These are phyloP conservation scores for Yamadazyma songkhlaensis DNA, from an alignment of 1,139 yeast species.

Conservation along the genomic window DNA sequence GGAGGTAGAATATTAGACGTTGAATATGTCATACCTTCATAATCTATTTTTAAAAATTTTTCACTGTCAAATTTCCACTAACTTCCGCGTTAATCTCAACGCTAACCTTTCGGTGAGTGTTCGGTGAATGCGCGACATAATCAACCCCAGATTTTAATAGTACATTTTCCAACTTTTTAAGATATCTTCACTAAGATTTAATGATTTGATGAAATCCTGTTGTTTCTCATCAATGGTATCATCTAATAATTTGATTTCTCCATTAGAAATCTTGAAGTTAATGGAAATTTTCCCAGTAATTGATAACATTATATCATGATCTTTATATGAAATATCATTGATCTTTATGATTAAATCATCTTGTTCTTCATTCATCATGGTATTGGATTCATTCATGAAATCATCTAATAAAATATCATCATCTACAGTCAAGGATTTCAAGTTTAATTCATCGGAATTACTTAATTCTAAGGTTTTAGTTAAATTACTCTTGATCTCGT, in stretches of 20 bases:
- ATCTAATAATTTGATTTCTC: conserved; percentile 18
- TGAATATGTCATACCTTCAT: conserved; percentile 8
- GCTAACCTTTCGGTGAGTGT: no score
- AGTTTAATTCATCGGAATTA: conserved; percentile 10
- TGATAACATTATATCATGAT: conserved; percentile 21
- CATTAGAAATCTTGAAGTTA: conserved; percentile 29
- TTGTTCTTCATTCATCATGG: conserved; percentile 1
- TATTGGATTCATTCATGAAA: conserved; percentile 12
- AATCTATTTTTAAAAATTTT: conserved; percentile 5
- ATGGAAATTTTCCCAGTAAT: conserved; percentile 21
- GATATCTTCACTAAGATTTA: conserved; percentile 35
- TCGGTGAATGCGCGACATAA: conserved; percentile 5
- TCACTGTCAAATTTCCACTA: conserved; percentile 2
- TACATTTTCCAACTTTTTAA: neutral
- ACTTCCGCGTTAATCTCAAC: neutral
- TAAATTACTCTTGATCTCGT: conserved; percentile 23
- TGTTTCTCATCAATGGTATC: conserved; percentile 28
- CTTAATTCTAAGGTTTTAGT: conserved; percentile 33
- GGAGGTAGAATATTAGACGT: conserved; percentile 22
- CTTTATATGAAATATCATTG: conserved; percentile 23
- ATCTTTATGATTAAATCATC: conserved; percentile 20
- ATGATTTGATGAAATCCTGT: conserved; percentile 20
- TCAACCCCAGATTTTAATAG: no score
- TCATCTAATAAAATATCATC: conserved; percentile 10
- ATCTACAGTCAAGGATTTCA: conserved; percentile 1